Conservation (phyloP, 768 basidiomycete species). For the Leucogyrophana mollusca region DNA sequence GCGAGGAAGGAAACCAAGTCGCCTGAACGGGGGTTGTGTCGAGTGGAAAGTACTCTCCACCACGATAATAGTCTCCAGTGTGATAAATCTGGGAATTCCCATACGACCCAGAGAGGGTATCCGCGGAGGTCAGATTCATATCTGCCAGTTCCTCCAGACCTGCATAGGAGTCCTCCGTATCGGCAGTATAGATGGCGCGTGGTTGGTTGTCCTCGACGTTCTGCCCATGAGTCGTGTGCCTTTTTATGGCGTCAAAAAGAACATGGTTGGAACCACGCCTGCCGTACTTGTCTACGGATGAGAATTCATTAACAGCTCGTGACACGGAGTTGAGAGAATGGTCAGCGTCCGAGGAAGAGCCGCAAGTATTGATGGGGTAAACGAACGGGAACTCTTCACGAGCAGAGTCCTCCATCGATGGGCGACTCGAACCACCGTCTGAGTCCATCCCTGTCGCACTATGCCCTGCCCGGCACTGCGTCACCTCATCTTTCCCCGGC, state of each 20-base stretch:
- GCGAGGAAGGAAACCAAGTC: slow-evolving; percentile 25
- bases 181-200: no score
- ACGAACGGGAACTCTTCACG: slow-evolving; percentile 7
- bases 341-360: slow-evolving; percentile 3
- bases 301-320: neutral
- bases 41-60: slow-evolving; percentile 25
- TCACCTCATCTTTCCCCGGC: no score
- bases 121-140: no score
- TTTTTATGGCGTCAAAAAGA: slow-evolving; percentile 35
- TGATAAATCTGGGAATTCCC: neutral
- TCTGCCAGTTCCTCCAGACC: no score
- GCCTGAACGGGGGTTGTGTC: slow-evolving; percentile 14
- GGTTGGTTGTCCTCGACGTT: no score
- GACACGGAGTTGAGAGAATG: neutral
- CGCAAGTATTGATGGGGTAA: slow-evolving; percentile 15
- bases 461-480: no score
- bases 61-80: slow-evolving; percentile 5
- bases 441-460: no score
- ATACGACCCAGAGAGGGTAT: no score
- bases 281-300: slow-evolving; percentile 21
- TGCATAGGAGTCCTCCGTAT: no score
- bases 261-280: slow-evolving; percentile 36
- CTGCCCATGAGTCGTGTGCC: no score
- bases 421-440: no score
- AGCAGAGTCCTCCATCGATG: no score